phyloP scores from a whole-genome alignment of 1,139 yeast species.

The Hanseniaspora uvarum region DNA sequence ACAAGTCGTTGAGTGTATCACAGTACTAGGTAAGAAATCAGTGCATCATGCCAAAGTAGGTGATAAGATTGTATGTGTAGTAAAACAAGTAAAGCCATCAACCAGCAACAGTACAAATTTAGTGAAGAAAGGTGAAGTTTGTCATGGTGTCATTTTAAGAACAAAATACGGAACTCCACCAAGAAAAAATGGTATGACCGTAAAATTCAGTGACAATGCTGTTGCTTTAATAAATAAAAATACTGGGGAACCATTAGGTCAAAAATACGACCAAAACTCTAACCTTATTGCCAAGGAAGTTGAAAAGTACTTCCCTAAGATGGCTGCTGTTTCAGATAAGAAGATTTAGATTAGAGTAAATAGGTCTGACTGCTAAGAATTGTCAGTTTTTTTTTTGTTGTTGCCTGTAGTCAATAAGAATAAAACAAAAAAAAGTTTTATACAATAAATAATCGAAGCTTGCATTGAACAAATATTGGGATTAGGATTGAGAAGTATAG shows the following conservation, averaged over 20 bases:
- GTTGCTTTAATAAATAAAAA: constrained; percentile 84
- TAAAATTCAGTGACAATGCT: constrained; percentile 91
- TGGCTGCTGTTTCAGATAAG: constrained; percentile 64
- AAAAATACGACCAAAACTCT: constrained; percentile 64
- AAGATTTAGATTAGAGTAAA: constrained; percentile 23
- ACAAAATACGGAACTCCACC: constrained; percentile 69
- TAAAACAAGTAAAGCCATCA: constrained; percentile 83
- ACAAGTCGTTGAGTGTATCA: constrained; percentile 87
- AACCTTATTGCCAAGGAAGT: constrained; percentile 15
- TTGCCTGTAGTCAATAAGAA: too few relatives aligned
- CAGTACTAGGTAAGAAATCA: constrained; percentile 83
- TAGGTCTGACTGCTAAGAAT: too few relatives aligned
- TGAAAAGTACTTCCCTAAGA: constrained; percentile 68
- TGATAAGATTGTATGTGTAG: constrained; percentile 88
- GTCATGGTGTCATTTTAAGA: constrained; percentile 91
- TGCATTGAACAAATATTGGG: background rate
- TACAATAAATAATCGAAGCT: background rate
- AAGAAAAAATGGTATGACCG: constrained; percentile 77
- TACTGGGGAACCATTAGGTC: constrained; percentile 87
- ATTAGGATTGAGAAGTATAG: background rate
- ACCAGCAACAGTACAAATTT: constrained; percentile 57
- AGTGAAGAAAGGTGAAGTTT: constrained; percentile 89
- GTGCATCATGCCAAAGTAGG: constrained; percentile 75
- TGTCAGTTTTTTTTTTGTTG: background rate
- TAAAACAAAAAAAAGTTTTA: background rate